phyloP scores from a whole-genome alignment of 495 filamentous ascomycete genomes.

The Immersiella caudata region DNA sequence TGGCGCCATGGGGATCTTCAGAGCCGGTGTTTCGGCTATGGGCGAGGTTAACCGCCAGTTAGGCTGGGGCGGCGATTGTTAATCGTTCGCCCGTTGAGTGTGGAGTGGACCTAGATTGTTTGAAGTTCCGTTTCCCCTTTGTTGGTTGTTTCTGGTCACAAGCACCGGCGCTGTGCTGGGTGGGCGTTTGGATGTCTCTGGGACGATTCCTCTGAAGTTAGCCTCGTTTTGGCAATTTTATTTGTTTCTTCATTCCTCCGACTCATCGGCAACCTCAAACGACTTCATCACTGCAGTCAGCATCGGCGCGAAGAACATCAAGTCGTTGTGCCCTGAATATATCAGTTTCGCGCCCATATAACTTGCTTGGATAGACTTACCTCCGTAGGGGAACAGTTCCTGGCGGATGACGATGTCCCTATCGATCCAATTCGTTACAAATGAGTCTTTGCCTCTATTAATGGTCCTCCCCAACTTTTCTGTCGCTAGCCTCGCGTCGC shows the following conservation, averaged over 20 bases:
- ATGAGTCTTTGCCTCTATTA: slow-evolving; percentile 43
- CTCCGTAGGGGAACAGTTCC: slow-evolving; percentile 60
- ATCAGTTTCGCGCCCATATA: slow-evolving; percentile 20
- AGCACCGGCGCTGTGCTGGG: background rate
- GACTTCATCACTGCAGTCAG: slow-evolving; percentile 65
- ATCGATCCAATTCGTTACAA: slow-evolving; percentile 44
- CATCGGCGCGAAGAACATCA: slow-evolving; percentile 58
- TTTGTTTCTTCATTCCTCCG: background rate
- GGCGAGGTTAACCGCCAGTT: slow-evolving; percentile 49
- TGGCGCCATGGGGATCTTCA: slow-evolving; percentile 37
- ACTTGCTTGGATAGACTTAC: slow-evolving; percentile 40
- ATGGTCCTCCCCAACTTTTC: slow-evolving; percentile 48
- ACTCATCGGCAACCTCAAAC: slow-evolving; percentile 45
- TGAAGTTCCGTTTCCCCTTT: background rate
- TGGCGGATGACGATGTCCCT: slow-evolving; percentile 49
- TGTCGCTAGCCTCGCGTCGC: slow-evolving; percentile 33
- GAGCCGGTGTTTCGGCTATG: slow-evolving; percentile 46
- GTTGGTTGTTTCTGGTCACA: background rate
- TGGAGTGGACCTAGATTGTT: background rate
- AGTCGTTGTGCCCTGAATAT: slow-evolving; percentile 58
- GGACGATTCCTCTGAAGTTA: background rate
- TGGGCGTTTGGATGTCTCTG: background rate
- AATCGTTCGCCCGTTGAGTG: background rate
- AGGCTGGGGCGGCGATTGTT: slow-evolving; percentile 44
- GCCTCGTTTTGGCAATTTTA: background rate